Base-by-base conservation (phyloP, 2,329 filamentous ascomycete genomes). In the Botrytis sinoallii region DNA sequence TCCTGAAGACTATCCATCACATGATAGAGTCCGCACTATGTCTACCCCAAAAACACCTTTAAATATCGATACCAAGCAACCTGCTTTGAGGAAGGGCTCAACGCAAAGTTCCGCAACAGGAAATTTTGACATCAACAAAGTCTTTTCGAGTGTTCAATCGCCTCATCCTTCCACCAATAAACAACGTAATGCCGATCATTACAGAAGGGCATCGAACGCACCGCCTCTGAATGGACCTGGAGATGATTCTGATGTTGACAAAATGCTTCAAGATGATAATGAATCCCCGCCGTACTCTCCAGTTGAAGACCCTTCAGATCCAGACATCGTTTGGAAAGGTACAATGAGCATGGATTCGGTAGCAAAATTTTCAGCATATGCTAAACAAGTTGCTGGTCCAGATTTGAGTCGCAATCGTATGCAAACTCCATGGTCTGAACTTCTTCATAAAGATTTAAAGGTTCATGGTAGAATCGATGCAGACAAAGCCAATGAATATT, bases 241-340 rank as follows among this genome's bases (percentile, higher is more conserved):
- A 25, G 89, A 92, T 22, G 95, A 99, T 81, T 89, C 93, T 4
- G 96, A 98, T 75, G 93, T 99, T 32, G 96, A 99, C 81, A 90
- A 94, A 59, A 86, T 99, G 77, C 88, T 98, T 12, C 89, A 95
- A 79, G 94, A 93, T 74, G 92, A 93, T 72, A 92, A 92, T 65
- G 89, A 92, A 22, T 95, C 93, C 2, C 92, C 93, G 2, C 92
- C 92, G 0, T 97, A 97, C 81, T 95, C 93, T 0, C 93, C 94
- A 0, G 91, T 90, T 3, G 93, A 96, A 75, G 89, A 91, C 75
- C 85, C 88, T 0, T 89, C 86, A 3, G 88, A 95, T 76, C 91
- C 92, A 0, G 88, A 90, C 65, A 86, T 93, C 38, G 85, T 97
- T 52, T 97, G 94, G 94, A 89, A 89, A 72, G 94, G 94, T 22